Evolutionary conservation across 2,329 filamentous ascomycete species (phyloP).

Genomic region (Xylariaceae sp.): DNA sequence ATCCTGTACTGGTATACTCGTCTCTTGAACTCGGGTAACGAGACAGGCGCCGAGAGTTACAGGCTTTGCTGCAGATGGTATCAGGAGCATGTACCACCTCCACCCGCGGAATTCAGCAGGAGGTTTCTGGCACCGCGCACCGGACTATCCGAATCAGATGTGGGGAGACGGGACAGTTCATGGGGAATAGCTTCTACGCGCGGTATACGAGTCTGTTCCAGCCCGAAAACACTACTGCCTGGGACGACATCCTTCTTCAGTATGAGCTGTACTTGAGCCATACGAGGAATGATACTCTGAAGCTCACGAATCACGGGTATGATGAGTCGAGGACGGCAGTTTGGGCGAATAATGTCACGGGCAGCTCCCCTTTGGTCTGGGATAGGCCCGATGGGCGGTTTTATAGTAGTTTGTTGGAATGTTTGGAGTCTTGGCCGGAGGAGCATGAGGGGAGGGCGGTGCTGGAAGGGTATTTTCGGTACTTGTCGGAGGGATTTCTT

Average conservation of each 20-base stretch:
- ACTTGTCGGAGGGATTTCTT: conserved; percentile 40
- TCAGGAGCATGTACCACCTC: conserved; percentile 43
- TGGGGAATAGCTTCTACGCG: conserved; percentile 44
- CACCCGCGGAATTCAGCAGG: conserved; percentile 48
- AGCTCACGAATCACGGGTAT: conserved; percentile 49
- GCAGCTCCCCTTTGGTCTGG: conserved; percentile 50
- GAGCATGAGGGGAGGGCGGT: conserved; percentile 34
- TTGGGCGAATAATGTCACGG: conserved; percentile 46
- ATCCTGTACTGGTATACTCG: conserved; percentile 47
- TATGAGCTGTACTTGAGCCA: conserved; percentile 38
- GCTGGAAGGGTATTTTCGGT: conserved; percentile 38
- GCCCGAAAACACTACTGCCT: conserved; percentile 36
- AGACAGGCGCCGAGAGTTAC: conserved; percentile 46
- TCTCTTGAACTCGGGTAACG: no score
- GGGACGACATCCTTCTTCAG: conserved; percentile 41
- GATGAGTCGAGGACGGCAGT: conserved; percentile 42
- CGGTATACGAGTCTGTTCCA: conserved; percentile 38
- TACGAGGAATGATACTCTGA: conserved; percentile 34
- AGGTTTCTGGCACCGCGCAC: conserved; percentile 52
- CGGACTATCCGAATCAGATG: conserved; percentile 42
- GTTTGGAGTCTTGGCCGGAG: conserved; percentile 40
- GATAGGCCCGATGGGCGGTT: conserved; percentile 48
- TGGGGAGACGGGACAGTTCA: conserved; percentile 55
- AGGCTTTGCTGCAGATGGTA: conserved; percentile 42
- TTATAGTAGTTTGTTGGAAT: conserved; percentile 45